Evolutionary conservation across 129 eudicot genomes (phyloP).

Genomic region (Saposhnikovia divaricata): DNA sequence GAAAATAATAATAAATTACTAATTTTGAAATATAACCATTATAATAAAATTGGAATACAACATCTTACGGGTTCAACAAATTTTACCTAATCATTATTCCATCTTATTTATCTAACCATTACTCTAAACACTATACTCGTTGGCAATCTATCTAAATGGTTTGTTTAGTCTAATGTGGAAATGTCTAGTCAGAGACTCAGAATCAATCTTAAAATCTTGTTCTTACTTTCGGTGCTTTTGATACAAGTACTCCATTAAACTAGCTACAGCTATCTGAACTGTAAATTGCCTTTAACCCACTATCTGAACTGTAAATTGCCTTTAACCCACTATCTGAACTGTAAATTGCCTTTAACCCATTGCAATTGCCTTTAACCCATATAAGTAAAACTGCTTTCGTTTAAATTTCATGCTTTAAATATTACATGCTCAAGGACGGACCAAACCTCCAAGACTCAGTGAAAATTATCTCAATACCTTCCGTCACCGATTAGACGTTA

Average conservation of each 20-base stretch:
- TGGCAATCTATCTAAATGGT: background rate
- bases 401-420: background rate
- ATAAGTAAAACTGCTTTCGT: background rate
- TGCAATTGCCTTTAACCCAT: background rate
- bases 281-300: background rate
- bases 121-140: background rate
- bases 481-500: no score
- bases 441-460: no score
- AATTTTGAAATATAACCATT: no score
- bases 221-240: constrained; percentile 3
- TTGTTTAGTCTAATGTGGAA: constrained; percentile 1
- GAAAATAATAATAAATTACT: no score
- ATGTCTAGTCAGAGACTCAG: background rate
- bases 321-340: background rate
- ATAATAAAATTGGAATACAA: no score
- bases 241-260: background rate
- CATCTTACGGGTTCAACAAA: no score
- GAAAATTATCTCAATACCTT: no score
- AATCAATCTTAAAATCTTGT: background rate
- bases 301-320: no score
- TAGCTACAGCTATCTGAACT: background rate
- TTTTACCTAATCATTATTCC: no score
- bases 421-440: no score
- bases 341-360: background rate
- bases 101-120: no score